phyloP scores from a whole-genome alignment of 2,329 filamentous ascomycete genomes.

The Trichoderma breve region DNA sequence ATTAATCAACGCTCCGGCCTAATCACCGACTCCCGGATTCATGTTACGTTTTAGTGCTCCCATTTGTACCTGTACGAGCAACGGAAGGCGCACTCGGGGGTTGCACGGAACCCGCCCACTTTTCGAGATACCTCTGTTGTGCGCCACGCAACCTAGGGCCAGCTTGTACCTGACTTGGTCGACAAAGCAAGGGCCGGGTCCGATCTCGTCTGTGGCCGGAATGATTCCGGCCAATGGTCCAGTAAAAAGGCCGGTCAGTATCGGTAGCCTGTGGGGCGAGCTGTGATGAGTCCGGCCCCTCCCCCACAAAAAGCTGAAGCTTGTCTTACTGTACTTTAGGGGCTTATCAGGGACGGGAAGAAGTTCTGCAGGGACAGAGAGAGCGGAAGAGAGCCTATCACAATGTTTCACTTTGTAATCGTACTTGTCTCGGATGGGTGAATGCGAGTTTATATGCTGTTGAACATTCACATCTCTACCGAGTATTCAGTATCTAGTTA shows the following conservation, averaged over 20 bases:
- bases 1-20: constrained; percentile 10
- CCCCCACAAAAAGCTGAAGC: constrained; percentile 12
- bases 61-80: background rate
- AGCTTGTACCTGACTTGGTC: constrained; percentile 9
- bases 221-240: constrained; percentile 34
- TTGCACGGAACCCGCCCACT: constrained; percentile 11
- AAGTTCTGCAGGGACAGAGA: background rate
- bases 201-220: constrained; percentile 35
- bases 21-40: background rate
- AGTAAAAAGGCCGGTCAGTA: constrained; percentile 26
- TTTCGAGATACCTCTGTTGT: background rate
- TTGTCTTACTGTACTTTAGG: background rate
- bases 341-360: constrained; percentile 24
- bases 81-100: constrained; percentile 3
- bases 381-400: background rate
- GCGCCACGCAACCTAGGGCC: background rate
- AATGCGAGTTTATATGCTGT: background rate
- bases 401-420: background rate
- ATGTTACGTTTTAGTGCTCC: background rate
- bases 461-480: background rate
- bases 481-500: background rate
- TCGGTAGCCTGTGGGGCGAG: constrained; percentile 24
- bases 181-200: constrained; percentile 25
- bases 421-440: background rate
- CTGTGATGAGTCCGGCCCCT: constrained; percentile 15